A percentile compares a stretch with the other conserved stretches of the same genome.
These are phyloP conservation scores for Poa annua DNA, from an alignment of 176 grass and related monocot species.

Conservation along the genomic window DNA sequence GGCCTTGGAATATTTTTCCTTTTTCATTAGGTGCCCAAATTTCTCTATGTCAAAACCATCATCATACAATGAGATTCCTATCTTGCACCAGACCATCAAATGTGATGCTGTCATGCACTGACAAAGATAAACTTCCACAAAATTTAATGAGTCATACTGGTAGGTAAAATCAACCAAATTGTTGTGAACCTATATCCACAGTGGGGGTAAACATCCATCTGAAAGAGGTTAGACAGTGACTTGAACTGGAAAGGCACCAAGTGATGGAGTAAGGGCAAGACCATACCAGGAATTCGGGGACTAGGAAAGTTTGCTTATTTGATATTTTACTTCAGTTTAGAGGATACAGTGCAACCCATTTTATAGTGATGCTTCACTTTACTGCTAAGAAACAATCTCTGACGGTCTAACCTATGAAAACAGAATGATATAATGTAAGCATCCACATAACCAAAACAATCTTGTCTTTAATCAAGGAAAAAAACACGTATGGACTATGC, in stretches of 20 bases:
- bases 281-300: background rate
- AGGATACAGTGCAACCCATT: background rate
- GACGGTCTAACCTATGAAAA: background rate
- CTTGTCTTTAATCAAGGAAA: background rate
- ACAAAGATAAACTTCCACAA: background rate
- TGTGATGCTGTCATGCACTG: slow-evolving; percentile 17
- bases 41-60: slow-evolving; percentile 17
- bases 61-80: background rate
- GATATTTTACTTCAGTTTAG: background rate
- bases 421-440: background rate
- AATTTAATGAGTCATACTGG: slow-evolving; percentile 16
- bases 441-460: background rate
- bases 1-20: background rate
- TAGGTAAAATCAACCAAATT: slow-evolving; percentile 20
- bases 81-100: background rate
- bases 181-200: background rate
- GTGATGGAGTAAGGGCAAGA: slow-evolving; percentile 10
- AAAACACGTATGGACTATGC: background rate
- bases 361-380: background rate
- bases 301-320: background rate
- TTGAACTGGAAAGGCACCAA: background rate
- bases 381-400: background rate
- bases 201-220: slow-evolving; percentile 15
- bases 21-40: background rate
- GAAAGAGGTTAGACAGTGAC: background rate